Evolutionary conservation across 2,329 filamentous ascomycete species (phyloP).

Genomic region (Microsporum ferrugineum): DNA sequence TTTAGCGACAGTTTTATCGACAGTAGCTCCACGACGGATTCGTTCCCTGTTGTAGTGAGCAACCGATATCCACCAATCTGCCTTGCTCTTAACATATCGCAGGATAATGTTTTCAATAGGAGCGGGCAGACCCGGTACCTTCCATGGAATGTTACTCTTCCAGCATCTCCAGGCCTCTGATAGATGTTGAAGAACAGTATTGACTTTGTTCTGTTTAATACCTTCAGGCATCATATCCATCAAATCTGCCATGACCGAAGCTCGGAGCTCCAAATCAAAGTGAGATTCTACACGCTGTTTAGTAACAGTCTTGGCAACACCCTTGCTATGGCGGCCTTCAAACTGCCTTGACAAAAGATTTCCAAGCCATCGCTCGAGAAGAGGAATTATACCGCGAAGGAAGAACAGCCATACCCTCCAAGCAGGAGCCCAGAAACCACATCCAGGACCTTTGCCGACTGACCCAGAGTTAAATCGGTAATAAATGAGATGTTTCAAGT

Average conservation of each 20-base stretch:
- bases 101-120: constrained; percentile 98
- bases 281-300: constrained; percentile 99
- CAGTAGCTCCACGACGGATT: constrained; percentile 88
- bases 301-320: constrained; percentile 96
- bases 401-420: constrained; percentile 99
- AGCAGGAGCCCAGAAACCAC: constrained; percentile 96
- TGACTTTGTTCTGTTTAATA: constrained; percentile 99
- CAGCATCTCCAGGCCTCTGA: constrained; percentile 98
- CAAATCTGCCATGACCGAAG: constrained; percentile 95
- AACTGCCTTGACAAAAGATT: constrained; percentile 96
- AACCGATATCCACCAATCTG: constrained; percentile 99
- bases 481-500: constrained; percentile 97
- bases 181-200: constrained; percentile 90
- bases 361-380: constrained; percentile 93
- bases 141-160: constrained; percentile 99
- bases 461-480: constrained; percentile 96
- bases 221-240: constrained; percentile 99
- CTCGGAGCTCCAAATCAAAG: constrained; percentile 91
- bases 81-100: constrained; percentile 97
- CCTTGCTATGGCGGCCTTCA: constrained; percentile 95
- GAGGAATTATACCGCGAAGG: constrained; percentile 93
- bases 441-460: constrained; percentile 93
- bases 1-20: constrained; percentile 98
- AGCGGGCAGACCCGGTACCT: constrained; percentile 88
- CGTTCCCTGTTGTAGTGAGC: constrained; percentile 98